phyloP scores from a whole-genome alignment of 805 yeast species.

The Yarrowia keelungensis region DNA sequence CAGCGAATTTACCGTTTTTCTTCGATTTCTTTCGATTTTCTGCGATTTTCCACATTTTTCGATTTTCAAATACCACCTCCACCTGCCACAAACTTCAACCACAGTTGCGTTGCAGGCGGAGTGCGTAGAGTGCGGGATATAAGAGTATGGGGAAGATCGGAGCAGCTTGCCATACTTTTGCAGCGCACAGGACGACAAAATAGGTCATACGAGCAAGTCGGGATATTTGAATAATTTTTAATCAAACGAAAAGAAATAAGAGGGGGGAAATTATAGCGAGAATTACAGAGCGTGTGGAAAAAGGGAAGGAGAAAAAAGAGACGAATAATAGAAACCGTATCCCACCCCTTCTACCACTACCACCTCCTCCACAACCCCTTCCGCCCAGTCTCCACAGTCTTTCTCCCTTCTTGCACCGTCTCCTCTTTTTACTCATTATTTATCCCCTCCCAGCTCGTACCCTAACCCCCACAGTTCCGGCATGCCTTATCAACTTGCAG shows the following conservation, averaged over 20 bases:
- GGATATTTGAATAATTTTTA: not conserved
- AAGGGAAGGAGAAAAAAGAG: no score
- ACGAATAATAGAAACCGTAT: no score
- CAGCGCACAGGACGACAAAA: not conserved
- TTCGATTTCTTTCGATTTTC: not conserved
- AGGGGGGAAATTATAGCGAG: no score
- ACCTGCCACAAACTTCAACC: not conserved
- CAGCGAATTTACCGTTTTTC: no score
- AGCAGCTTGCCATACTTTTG: not conserved
- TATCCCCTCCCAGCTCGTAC: conserved; percentile 6
- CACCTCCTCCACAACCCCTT: not conserved
- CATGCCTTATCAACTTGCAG: conserved; percentile 37
- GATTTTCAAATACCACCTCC: not conserved
- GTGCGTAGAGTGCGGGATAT: conserved; percentile 1
- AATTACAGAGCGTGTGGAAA: no score
- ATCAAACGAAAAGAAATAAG: conserved; percentile 2
- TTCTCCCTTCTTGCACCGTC: not conserved
- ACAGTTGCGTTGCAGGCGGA: not conserved
- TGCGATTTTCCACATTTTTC: not conserved
- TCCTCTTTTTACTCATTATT: not conserved
- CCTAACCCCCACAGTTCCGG: conserved; percentile 25
- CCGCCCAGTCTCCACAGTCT: not conserved
- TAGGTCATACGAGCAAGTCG: conserved; percentile 12
- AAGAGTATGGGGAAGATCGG: not conserved
- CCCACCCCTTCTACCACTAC: no score